Conservation (phyloP, 345 rosid species). For the Noccaea bulbosa region DNA sequence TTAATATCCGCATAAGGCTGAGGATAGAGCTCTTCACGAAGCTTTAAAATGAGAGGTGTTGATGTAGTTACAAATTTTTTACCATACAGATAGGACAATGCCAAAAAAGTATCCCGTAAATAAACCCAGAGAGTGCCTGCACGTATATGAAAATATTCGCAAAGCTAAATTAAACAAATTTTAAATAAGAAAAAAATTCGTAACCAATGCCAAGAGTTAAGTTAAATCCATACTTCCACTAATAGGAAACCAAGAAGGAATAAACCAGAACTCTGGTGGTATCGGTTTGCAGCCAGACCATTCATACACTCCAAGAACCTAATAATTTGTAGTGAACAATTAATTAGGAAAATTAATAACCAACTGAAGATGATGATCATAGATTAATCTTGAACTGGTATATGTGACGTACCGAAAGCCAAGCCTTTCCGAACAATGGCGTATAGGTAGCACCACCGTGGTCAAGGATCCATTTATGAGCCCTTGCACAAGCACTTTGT, state of each 20-base stretch:
- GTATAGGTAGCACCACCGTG: slow-evolving; percentile 71
- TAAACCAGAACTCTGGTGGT: slow-evolving; percentile 66
- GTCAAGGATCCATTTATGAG: slow-evolving; percentile 70
- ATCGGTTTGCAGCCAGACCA: slow-evolving; percentile 60
- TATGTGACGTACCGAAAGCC: slow-evolving; percentile 15
- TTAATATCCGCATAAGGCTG: slow-evolving; percentile 44
- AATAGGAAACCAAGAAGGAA: slow-evolving; percentile 45
- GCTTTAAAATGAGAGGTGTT: slow-evolving; percentile 49
- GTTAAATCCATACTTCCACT: slow-evolving; percentile 19
- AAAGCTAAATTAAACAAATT: too few relatives aligned
- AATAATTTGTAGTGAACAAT: not conserved
- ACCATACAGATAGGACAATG: slow-evolving; percentile 71
- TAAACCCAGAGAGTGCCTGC: slow-evolving; percentile 42
- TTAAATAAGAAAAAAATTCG: not conserved
- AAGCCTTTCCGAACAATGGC: slow-evolving; percentile 69
- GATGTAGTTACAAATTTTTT: slow-evolving; percentile 55
- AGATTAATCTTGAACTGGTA: too few relatives aligned
- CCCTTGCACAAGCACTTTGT: slow-evolving; percentile 52
- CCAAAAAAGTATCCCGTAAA: slow-evolving; percentile 46
- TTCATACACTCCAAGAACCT: slow-evolving; percentile 54
- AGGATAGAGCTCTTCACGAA: slow-evolving; percentile 55
- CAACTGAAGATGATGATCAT: too few relatives aligned
- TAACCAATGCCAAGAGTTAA: not conserved
- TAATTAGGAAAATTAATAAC: not conserved
- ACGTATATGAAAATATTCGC: not conserved